Evolutionary conservation across 139 green algal species (phyloP), one percentile per base, ranked within the genome.

Genomic region (Mychonastes homosphaera): DNA sequence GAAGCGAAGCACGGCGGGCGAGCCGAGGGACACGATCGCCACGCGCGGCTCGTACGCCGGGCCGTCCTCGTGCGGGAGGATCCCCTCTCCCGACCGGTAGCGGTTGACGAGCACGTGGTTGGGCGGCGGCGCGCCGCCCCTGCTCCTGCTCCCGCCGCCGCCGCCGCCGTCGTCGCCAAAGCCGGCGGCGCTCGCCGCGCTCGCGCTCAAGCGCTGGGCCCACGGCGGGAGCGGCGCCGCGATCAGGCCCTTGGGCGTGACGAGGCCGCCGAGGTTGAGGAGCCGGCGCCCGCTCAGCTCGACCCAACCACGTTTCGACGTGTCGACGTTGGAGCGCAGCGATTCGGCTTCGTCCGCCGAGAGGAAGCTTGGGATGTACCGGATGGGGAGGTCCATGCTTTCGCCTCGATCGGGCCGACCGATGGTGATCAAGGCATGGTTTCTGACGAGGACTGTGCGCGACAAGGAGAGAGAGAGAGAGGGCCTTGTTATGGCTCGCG

Each of bases 31-130:
- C 3, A 86, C 27, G 49, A 88, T 88, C 47, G 53, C 70, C 16
- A 85, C 75, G 12, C 56, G 67, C 19, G 79, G 68, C 40, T 58
- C 41, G 48, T 87, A 87, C 9, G 76, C 30, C 2, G 79, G 79
- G 10, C 79, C 79, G 58, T 87, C 79, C 58, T 84, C 59, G 44
- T 85, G 78, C 6, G 75, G 49, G 75, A 84, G 61, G 40, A 88
- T 88, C 40, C 80, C 80, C n/a, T 80, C 63, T 1, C 80, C 80
- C 8, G 78, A 69, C 15, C 48, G 12, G 62, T 88, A 88, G 1
- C 53, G 55, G 41, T 88, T 88, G 23, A 88, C 60, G 1, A 88
- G 70, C 36, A 88, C 78, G 36, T 88, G 78, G 44, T 88, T 88
- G 19, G 80, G 58, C n/a, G n/a, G n/a, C n/a, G n/a, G n/a, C n/a